These are phyloP conservation scores for Dipsacomyces acuminosporus DNA, from an alignment of 371 early-diverging fungal genomes.

Conservation along the genomic window DNA sequence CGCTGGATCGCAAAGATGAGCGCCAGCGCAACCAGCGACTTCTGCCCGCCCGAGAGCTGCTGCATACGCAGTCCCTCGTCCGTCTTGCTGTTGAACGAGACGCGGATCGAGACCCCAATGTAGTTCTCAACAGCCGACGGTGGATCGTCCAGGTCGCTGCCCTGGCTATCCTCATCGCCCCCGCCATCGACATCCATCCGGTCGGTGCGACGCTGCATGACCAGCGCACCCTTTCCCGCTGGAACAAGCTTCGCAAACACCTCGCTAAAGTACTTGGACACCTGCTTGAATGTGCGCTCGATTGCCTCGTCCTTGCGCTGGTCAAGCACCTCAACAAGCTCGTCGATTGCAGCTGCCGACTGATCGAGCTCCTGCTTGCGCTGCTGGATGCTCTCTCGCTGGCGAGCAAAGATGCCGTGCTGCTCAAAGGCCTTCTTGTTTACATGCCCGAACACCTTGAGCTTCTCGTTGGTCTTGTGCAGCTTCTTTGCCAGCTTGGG, in stretches of 20 bases:
- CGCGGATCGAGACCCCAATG: slow-evolving; percentile 88
- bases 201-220: slow-evolving; percentile 72
- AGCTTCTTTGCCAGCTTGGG: slow-evolving; percentile 58
- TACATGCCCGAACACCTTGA: slow-evolving; percentile 88
- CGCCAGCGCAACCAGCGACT: slow-evolving; percentile 95
- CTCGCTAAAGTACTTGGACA: slow-evolving; percentile 77
- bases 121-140: slow-evolving; percentile 66
- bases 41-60: slow-evolving; percentile 99
- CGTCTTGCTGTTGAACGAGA: slow-evolving; percentile 80
- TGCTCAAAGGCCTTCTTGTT: slow-evolving; percentile 98
- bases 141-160: slow-evolving; percentile 11
- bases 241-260: slow-evolving; percentile 93
- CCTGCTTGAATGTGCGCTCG: slow-evolving; percentile 91
- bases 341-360: slow-evolving; percentile 75
- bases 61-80: slow-evolving; percentile 92
- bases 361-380: slow-evolving; percentile 85
- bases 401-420: slow-evolving; percentile 86
- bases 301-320: slow-evolving; percentile 96
- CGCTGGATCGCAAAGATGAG: slow-evolving; percentile 99
- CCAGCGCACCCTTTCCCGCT: slow-evolving; percentile 76
- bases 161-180: slow-evolving; percentile 23
- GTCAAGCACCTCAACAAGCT: slow-evolving; percentile 85
- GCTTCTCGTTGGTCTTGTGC: slow-evolving; percentile 73
- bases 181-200: slow-evolving; percentile 37
- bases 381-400: slow-evolving; percentile 71